Percentiles rank a stretch among this genome's conserved stretches.
These are phyloP conservation scores for Polytrichum commune DNA, from an alignment of 225 moss, liverwort and hornwort species.

Conservation along the genomic window DNA sequence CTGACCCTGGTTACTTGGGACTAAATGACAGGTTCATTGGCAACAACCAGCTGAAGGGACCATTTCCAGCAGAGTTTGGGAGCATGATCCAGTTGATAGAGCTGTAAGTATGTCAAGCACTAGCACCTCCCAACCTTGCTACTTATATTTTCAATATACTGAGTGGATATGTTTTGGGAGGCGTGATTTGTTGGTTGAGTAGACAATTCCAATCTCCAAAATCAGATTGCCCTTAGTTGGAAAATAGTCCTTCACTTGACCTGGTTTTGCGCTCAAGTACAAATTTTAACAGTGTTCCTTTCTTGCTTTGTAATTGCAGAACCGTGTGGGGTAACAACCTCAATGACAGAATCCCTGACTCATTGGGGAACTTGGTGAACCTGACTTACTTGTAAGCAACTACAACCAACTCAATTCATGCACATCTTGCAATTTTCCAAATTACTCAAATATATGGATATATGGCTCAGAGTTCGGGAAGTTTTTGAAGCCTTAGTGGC, in stretches of 20 bases:
- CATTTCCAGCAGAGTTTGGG: constrained; percentile 27
- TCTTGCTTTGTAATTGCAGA: constrained; percentile 19
- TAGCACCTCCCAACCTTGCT: no score
- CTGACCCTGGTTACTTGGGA: not conserved
- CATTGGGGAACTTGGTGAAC: constrained; percentile 32
- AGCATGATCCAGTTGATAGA: constrained; percentile 22
- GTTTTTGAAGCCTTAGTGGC: no score
- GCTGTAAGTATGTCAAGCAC: constrained; percentile 19
- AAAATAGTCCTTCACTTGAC: no score
- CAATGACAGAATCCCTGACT: constrained; percentile 27
- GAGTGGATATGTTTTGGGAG: no score
- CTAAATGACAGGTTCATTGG: constrained; percentile 32
- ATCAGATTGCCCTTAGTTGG: no score
- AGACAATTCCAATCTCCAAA: no score
- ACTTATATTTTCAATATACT: not conserved
- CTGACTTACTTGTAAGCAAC: constrained; percentile 39
- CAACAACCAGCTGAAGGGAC: constrained; percentile 23
- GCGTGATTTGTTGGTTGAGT: no score
- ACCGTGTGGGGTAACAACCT: constrained; percentile 27
- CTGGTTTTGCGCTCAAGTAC: not conserved
- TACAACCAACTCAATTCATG: no score
- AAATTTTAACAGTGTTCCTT: not conserved
- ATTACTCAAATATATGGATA: no score
- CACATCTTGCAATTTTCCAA: no score
- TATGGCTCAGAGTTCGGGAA: no score